Base-by-base conservation (phyloP, 2,329 filamentous ascomycete genomes). In the Moelleriella libera region DNA sequence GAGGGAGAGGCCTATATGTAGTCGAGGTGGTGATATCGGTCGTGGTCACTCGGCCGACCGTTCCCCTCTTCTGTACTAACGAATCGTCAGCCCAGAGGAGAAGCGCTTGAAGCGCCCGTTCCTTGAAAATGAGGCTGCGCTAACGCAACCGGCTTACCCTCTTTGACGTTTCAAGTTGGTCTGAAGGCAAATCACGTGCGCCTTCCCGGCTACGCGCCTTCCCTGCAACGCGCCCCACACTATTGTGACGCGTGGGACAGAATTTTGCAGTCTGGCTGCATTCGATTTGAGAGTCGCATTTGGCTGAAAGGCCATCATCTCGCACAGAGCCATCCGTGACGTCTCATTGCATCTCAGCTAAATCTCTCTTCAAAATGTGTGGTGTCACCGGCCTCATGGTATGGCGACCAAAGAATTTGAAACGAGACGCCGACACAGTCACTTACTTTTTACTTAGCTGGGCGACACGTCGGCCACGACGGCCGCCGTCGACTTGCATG, bases 401-500 rank as follows among this genome's bases (percentile, higher is more conserved):
- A 12, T 37, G 34, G 21, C 21, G 21, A 21, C 21, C 21, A 21
- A 21, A 3, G 21, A 21, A 21, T 21, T 21, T 21, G 21, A 21
- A 21, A 21, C 21, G 21, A 21, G 21, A 21, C 21, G 21, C 21
- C 21, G 21, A 21, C 9, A 40, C 9, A 40, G 10, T 40, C 37
- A 40, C 10, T 40, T 40, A 10, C 37, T 30, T 32, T 21, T 21
- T 21, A 2, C 21, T 21, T 21, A 63, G 61, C 54, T 63, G 39
- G 62, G 61, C 51, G 62, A 65, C 41, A 21, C 57, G n/a, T 55
- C 61, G 34, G 60, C 60, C 54, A 60, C 55, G 30, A 50, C 44
- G 44, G 81, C 80, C 32, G 76, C 78, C 12, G 70, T 78, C 51
- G 82, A 85, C 54, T 68, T 86, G 41, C 82, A 86, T 60, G 82